Conservation (phyloP, 176 grass and related monocot species). For the Avena insularis region DNA sequence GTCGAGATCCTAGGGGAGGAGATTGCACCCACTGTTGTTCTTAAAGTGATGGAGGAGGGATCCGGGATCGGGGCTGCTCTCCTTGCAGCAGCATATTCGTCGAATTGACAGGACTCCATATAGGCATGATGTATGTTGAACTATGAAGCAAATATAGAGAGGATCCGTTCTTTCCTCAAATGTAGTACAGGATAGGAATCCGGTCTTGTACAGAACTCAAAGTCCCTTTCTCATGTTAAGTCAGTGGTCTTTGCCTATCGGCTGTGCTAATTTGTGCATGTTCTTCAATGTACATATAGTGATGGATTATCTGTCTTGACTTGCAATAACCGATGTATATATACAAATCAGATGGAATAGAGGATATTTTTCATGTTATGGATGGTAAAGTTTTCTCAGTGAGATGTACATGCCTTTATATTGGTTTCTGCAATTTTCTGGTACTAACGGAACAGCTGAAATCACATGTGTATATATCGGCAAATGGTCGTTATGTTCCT, state of each 20-base stretch:
- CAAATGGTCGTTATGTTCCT: no score
- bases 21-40: slow-evolving; percentile 54
- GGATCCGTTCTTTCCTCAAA: slow-evolving; percentile 35
- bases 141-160: slow-evolving; percentile 46
- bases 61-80: slow-evolving; percentile 79
- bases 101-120: slow-evolving; percentile 47
- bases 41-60: slow-evolving; percentile 69
- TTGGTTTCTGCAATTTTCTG: not conserved
- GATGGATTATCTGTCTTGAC: not conserved
- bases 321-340: not conserved
- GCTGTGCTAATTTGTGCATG: not conserved
- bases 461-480: no score
- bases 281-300: slow-evolving; percentile 2
- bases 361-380: not conserved
- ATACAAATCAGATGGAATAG: not conserved
- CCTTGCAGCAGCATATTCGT: slow-evolving; percentile 66
- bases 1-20: slow-evolving; percentile 85
- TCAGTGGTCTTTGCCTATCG: not conserved
- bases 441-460: not conserved
- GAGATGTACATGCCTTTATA: not conserved
- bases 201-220: slow-evolving; percentile 24
- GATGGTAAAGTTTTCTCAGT: not conserved
- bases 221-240: slow-evolving; percentile 1
- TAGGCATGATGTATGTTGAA: slow-evolving; percentile 40
- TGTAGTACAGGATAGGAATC: slow-evolving; percentile 42